Conservation (phyloP, 768 basidiomycete species). For the Vishniacozyma victoriae region DNA sequence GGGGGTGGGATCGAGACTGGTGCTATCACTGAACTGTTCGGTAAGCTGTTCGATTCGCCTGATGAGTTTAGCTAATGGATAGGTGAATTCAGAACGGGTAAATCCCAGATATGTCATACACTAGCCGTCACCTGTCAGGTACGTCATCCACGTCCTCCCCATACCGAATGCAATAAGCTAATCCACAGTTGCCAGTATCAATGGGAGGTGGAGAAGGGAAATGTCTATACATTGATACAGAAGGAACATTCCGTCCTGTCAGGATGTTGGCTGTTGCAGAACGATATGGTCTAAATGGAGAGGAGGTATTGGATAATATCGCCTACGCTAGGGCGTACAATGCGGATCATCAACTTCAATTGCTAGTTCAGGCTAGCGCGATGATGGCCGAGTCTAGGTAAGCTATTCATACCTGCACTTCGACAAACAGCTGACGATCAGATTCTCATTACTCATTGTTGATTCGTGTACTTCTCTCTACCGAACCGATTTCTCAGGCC, state of each 20-base stretch:
- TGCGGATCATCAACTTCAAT: conserved; percentile 88
- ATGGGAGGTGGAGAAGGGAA: conserved; percentile 99
- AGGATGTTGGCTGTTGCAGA: conserved; percentile 91
- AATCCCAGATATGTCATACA: conserved; percentile 96
- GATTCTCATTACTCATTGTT: conserved; percentile 92
- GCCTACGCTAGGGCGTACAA: conserved; percentile 98
- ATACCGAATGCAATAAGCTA: not conserved
- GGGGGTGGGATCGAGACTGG: conserved; percentile 94
- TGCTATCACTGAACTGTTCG: conserved; percentile 94
- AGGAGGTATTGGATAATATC: conserved; percentile 96
- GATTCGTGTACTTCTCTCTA: conserved; percentile 95
- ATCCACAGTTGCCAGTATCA: conserved; percentile 67
- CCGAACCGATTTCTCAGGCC: conserved; percentile 88
- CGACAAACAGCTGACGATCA: conserved; percentile 42
- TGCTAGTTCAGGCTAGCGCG: conserved; percentile 88
- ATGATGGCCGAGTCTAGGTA: conserved; percentile 98
- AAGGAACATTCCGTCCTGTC: conserved; percentile 96
- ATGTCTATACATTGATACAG: conserved; percentile 97
- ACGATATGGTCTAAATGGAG: conserved; percentile 91
- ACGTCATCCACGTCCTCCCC: conserved; percentile 6
- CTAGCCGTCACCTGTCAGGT: conserved; percentile 93
- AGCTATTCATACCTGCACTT: conserved; percentile 1
- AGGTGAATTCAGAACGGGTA: conserved; percentile 65
- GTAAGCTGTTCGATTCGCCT: conserved; percentile 17
- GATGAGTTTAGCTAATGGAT: not conserved